Base-by-base conservation (phyloP, 208 protist species). In the Crithidia bombi region DNA sequence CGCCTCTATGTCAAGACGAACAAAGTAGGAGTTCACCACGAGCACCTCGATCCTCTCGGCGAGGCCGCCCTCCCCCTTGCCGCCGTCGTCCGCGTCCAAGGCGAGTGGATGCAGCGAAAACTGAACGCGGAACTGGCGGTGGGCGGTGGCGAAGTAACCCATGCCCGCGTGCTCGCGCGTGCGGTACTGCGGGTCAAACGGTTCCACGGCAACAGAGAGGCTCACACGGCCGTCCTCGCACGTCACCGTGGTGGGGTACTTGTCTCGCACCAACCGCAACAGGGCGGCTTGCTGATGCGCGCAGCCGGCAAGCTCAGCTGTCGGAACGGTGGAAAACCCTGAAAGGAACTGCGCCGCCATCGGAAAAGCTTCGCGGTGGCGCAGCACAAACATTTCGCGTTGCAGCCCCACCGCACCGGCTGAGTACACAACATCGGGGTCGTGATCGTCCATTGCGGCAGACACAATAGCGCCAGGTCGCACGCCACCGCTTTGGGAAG, bases 11-110 rank as follows among this genome's bases (percentile, higher is more conserved):
- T 89, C 78, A 6, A 91, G 65, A 3, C 79, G 75, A n/a, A 78
- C 59, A 76, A 94, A 92, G 61, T 92, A 88, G 2, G 83, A 83
- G 46, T 94, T 90, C 35, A 92, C 86, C 5, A 94, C 63, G 23
- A 72, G 52, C 59, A 78, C 64, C 57, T 78, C 58, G 5, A 44
- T 55, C 35, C 28, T 51, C 50, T 47, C 69, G 28, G 59, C 76
- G 54, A 55, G 19, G 36, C 59, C 65, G 5, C 21, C 10, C 5
- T 10, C 28, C 21, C 46, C 23, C 10, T 28, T 51, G 21, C 4
- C 15, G 41, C 28, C 46, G 17, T 51, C 21, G 17, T 23, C 46
- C 7, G 15, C 58, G n/a, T 62, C 57, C 0, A 30, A 36, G 3
- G 47, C 41, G 15, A 72, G 69, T 21, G 69, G 66, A 33, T 75